Evolutionary conservation across 164 flowering plant genomes (phyloP).

Genomic region (Platanus orientalis): DNA sequence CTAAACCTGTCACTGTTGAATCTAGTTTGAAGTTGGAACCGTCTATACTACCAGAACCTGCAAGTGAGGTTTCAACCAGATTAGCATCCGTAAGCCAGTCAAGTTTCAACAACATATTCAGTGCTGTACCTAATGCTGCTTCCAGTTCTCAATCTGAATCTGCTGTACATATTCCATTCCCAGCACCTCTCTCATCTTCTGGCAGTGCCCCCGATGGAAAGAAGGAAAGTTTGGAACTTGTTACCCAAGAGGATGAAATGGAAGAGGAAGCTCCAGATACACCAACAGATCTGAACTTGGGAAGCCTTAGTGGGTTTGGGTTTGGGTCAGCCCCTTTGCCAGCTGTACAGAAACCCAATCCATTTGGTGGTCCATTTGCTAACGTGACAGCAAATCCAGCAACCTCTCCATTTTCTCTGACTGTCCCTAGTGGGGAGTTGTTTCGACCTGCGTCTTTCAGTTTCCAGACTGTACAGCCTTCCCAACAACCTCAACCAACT

Average conservation of each 20-base stretch:
- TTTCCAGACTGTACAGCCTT: conserved; percentile 43
- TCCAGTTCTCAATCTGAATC: conserved; percentile 27
- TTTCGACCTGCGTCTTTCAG: conserved; percentile 87
- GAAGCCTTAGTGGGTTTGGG: conserved; percentile 69
- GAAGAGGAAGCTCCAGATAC: conserved; percentile 93
- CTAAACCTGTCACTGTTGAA: conserved; percentile 17
- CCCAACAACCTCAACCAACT: conserved; percentile 42
- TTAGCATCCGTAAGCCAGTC: conserved; percentile 32
- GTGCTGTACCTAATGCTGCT: conserved; percentile 16
- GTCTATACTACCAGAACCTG: conserved; percentile 17
- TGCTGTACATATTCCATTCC: conserved; percentile 8
- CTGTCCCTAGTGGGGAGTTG: conserved; percentile 59
- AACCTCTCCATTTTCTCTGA: conserved; percentile 37
- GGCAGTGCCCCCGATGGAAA: conserved; percentile 23
- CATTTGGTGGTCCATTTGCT: conserved; percentile 59
- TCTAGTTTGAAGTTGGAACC: conserved; percentile 10
- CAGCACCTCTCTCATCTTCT: conserved; percentile 18
- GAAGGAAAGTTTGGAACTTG: conserved; percentile 34
- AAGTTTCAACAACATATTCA: conserved; percentile 16
- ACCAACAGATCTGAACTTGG: conserved; percentile 42
- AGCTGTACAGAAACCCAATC: conserved; percentile 50
- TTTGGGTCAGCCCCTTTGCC: conserved; percentile 51
- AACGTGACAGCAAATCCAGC: conserved; percentile 30
- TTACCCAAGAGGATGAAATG: conserved; percentile 82
- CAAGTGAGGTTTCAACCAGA: conserved; percentile 21